Evolutionary conservation across 345 rosid species (phyloP), one percentile per base, ranked within the genome.

Genomic region (Psidium guajava): DNA sequence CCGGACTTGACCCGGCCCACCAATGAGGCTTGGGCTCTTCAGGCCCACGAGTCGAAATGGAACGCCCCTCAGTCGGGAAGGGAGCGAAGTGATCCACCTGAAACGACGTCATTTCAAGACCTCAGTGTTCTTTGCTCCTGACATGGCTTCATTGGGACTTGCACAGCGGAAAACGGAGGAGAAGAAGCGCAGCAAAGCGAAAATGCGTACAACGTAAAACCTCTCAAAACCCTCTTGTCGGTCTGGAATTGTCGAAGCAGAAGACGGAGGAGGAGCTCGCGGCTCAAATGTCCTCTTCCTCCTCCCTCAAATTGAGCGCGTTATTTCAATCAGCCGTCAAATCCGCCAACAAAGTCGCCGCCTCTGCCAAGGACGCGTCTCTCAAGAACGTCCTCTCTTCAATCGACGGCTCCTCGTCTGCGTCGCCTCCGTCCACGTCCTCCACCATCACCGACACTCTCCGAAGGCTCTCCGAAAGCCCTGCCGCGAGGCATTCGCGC

Each of bases 281-380:
- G 16, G 53, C 64, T 84, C 88, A 86, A 87, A 89, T 89, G 92
- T 83, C 89, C 32, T 54, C 64, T 57, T 82, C 90, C 75, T 87
- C 83, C 50, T 64, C 84, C 85, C 85, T 87, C 27, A 42, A 47
- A 58, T 81, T 92, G 25, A 69, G 82, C 82, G 73, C 88, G 14
- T 40, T 93, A 40, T 73, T 90, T 81, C 90, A 86, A 40, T n/a
- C 85, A 5, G 86, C 82, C 21, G 11, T 54, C 11, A 84, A 87
- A 61, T 6, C 36, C 24, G 7, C 82, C 44, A 28, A 83, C 69
- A 24, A 86, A 36, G 25, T 40, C 83, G 64, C 75, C 77, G 27
- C 80, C 54, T 58, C 85, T 28, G 83, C 83, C 59, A 52, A 50
- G 36, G 40, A 18, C 56, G 56, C 58, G 83, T 54, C 83, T 21